These are phyloP conservation scores for Fraxinus americana DNA, from an alignment of 257 asterid species.

Conservation along the genomic window DNA sequence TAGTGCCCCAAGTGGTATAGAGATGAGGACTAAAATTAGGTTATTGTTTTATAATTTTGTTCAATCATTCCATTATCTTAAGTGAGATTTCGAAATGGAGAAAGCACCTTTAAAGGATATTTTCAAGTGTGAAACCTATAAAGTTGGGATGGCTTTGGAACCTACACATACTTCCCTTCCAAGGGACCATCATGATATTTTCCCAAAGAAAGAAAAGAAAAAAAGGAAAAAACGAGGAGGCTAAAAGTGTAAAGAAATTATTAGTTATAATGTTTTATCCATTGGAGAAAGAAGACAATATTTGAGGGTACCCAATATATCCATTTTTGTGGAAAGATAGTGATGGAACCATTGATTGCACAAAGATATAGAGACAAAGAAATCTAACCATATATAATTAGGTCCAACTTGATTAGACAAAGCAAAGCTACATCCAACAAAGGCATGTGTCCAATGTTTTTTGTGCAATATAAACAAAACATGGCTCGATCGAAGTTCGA, in stretches of 20 bases:
- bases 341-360: slow-evolving; percentile 25
- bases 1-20: no score
- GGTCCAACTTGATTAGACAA: slow-evolving; percentile 6
- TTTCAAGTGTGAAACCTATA: neutral
- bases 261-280: neutral
- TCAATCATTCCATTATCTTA: no score
- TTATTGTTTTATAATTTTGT: no score
- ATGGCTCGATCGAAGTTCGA: no score
- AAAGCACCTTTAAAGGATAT: neutral
- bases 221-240: no score
- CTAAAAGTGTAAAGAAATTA: neutral
- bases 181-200: neutral
- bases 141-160: neutral
- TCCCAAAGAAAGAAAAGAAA: no score
- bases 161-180: slow-evolving; percentile 11
- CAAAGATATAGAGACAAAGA: slow-evolving; percentile 28
- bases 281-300: neutral
- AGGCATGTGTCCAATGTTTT: slow-evolving; percentile 1
- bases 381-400: slow-evolving; percentile 22
- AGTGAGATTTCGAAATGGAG: neutral
- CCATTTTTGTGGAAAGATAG: neutral
- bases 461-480: neutral
- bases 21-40: no score
- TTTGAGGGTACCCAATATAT: neutral
- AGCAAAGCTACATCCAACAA: neutral